Evolutionary conservation across 352 stramenopile species (phyloP), one percentile per base, ranked within the genome.

Genomic region (Aphanomyces invadans): DNA sequence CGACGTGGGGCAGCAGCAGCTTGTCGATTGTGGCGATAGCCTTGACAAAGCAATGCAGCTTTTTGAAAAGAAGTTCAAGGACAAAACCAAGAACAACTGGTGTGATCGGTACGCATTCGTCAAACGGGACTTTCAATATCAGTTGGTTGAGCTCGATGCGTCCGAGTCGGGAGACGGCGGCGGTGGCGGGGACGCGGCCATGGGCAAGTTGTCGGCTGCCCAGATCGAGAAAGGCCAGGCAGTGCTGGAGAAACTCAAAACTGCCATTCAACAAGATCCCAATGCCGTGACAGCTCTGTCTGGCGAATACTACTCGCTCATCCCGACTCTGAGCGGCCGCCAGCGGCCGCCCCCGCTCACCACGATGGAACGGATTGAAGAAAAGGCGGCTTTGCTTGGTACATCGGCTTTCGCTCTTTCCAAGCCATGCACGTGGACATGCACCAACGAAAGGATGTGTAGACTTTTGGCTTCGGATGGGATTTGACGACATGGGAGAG

Each of bases 401-500:
- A n/a, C 7, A 62, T 21, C 29, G 29, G 4, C 46, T 48, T 32
- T 60, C 52, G 52, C 2, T 62, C 1, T 25, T 62, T 31, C 32
- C 54, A 36, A 62, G 29, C n/a, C 31, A 48, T 5, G 23, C 54
- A 36, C 12, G 49, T 3, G 21, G 49, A 5, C 26, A 31, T 21
- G 21, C 21, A 42, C 15, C 36, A 15, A 7, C 36, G 36, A 15
- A 42, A 15, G 36, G 36, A 42, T 7, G 3, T 28, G 3, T 62
- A 62, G 54, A 62, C 32, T 62, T 62, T 48, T 62, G 54, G 54
- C 54, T 62, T 17, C 54, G 54, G 10, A 62, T 62, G 54, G 54
- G 54, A n/a, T 62, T 62, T 48, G 54, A 62, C 29, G 54, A 62
- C 54, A 62, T 62, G 54, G 54, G 46, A 48, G 54, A 62, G 54